Conservation (phyloP, 306 rosid genomes). For the Cucurbita moschata region DNA sequence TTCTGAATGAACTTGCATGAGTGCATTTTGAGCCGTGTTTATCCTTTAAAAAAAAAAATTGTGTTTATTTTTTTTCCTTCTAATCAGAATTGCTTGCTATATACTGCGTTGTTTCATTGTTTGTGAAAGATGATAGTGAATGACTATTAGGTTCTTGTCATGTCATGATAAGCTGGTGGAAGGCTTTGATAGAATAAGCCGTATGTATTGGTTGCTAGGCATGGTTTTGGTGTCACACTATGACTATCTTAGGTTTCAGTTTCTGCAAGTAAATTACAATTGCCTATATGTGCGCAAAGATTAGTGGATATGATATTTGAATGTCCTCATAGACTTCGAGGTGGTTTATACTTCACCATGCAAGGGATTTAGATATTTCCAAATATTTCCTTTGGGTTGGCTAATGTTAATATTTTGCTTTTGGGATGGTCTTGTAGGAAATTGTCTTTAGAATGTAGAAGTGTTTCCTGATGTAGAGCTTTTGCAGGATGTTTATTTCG, state of each 20-base stretch:
- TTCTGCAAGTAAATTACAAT: neutral
- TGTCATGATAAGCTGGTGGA: neutral
- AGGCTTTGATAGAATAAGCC: neutral
- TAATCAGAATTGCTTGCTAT: neutral
- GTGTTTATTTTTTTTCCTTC: neutral
- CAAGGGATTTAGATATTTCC: neutral
- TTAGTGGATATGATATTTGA: neutral
- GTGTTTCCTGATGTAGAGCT: conserved; percentile 10
- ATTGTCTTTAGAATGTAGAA: neutral
- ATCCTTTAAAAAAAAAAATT: neutral
- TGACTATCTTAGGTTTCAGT: neutral
- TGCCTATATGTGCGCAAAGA: neutral
- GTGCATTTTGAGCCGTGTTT: neutral
- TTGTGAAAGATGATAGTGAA: too few species aligned
- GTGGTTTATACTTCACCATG: neutral
- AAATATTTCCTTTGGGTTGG: neutral
- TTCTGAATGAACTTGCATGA: neutral
- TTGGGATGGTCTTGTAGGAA: neutral
- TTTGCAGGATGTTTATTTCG: conserved; percentile 87
- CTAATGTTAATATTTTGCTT: neutral
- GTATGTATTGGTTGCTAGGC: neutral
- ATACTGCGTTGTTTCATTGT: too few species aligned
- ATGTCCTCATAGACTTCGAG: neutral
- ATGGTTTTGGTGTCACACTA: neutral
- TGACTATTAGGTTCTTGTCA: neutral